These are phyloP conservation scores for Scenedesmus sp. DNA, from an alignment of 163 green algal genomes.

Conservation along the genomic window DNA sequence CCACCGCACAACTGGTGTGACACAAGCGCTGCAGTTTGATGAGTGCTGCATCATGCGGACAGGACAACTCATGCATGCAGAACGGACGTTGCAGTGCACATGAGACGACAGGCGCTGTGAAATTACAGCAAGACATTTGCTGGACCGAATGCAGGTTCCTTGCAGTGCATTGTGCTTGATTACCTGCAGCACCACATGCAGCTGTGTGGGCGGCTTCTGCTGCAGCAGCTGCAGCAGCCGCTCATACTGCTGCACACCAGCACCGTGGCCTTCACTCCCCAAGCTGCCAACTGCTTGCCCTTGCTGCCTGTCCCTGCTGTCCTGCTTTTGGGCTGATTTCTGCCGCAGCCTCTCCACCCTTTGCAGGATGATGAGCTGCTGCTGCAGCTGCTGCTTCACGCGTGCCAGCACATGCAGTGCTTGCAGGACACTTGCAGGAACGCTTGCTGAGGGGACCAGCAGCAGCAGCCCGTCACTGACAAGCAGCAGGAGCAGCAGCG, in stretches of 20 bases:
- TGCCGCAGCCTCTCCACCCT: not conserved
- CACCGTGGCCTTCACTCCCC: not conserved
- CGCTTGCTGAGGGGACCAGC: not conserved
- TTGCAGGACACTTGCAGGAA: not conserved
- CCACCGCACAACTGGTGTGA: too few relatives aligned
- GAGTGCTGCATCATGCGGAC: too few relatives aligned
- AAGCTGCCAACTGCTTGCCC: not conserved
- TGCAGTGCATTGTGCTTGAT: not conserved
- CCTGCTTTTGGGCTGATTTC: not conserved
- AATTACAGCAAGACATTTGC: too few relatives aligned
- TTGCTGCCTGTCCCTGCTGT: not conserved
- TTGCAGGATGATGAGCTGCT: not conserved
- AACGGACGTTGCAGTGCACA: too few relatives aligned
- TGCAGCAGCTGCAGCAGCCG: not conserved
- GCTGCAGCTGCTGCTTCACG: not conserved
- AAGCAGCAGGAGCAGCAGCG: not conserved
- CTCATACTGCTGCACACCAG: not conserved
- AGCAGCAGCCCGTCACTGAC: not conserved
- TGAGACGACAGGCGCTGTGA: too few relatives aligned
- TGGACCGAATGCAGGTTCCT: too few relatives aligned
- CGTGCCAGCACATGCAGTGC: not conserved
- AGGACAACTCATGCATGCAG: too few relatives aligned
- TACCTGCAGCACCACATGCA: not conserved
- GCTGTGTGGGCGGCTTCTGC: not conserved
- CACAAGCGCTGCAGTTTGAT: too few relatives aligned